These are phyloP conservation scores for Davidsoniella eucalypti DNA, from an alignment of 2,329 filamentous ascomycete species.

Conservation along the genomic window DNA sequence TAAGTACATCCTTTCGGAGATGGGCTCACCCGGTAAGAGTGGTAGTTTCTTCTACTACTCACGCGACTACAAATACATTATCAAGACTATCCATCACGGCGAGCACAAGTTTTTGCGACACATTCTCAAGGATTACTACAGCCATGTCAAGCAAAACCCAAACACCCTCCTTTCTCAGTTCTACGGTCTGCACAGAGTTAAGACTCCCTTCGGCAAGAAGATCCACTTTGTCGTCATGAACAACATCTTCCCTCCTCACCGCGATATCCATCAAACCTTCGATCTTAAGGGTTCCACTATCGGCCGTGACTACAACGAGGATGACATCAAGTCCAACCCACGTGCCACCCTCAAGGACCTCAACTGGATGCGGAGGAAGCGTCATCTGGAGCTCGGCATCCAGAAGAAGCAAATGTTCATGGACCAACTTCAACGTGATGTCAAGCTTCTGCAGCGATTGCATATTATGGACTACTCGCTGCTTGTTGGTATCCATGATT, in stretches of 20 bases:
- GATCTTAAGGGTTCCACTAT: slow-evolving; percentile 94
- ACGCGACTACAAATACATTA: slow-evolving; percentile 98
- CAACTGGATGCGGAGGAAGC: slow-evolving; percentile 80
- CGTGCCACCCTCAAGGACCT: slow-evolving; percentile 89
- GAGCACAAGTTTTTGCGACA: slow-evolving; percentile 80
- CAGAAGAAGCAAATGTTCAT: slow-evolving; percentile 79
- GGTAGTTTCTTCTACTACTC: slow-evolving; percentile 99
- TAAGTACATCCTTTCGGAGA: slow-evolving; percentile 95
- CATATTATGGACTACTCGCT: slow-evolving; percentile 99
- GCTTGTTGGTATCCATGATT: slow-evolving; percentile 83
- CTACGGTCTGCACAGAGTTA: slow-evolving; percentile 91
- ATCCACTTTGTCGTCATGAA: slow-evolving; percentile 99
- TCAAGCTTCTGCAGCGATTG: slow-evolving; percentile 67
- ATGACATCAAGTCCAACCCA: slow-evolving; percentile 74
- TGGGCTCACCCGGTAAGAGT: slow-evolving; percentile 93
- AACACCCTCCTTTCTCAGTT: slow-evolving; percentile 97
- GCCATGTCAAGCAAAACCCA: slow-evolving; percentile 81
- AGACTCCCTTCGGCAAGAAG: slow-evolving; percentile 95
- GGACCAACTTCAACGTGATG: slow-evolving; percentile 75
- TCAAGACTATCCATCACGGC: slow-evolving; percentile 95
- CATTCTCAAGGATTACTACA: slow-evolving; percentile 81
- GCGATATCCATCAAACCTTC: slow-evolving; percentile 93
- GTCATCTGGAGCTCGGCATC: slow-evolving; percentile 75
- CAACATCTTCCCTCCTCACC: slow-evolving; percentile 92
- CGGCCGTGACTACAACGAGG: slow-evolving; percentile 79